These are phyloP conservation scores for Cystobasidium slooffiae DNA, from an alignment of 1,284 basidiomycete genomes.

Conservation along the genomic window DNA sequence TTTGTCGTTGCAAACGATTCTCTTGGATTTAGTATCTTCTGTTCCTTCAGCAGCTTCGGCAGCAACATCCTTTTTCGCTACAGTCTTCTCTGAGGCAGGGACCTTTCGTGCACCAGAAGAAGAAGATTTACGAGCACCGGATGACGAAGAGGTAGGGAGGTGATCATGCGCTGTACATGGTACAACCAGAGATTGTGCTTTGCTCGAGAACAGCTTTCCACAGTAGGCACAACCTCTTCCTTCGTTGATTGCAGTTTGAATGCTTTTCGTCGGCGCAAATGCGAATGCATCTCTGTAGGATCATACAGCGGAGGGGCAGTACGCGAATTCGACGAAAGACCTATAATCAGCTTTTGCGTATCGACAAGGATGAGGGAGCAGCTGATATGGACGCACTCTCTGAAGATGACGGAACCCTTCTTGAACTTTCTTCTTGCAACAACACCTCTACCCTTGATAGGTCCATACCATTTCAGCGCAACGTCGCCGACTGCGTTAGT, in stretches of 20 bases:
- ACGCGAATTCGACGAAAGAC: too few relatives aligned
- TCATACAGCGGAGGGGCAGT: too few relatives aligned
- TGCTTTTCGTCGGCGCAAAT: constrained; percentile 36
- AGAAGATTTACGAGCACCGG: background rate
- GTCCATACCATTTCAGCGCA: constrained; percentile 28
- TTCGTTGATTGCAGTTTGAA: constrained; percentile 37
- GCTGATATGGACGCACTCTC: constrained; percentile 16
- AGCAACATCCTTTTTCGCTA: constrained; percentile 1
- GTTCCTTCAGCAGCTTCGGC: background rate
- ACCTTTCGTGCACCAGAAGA: constrained; percentile 4
- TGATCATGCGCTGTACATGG: constrained; percentile 32
- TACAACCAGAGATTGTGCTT: constrained; percentile 23
- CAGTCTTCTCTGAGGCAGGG: background rate
- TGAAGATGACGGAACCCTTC: constrained; percentile 34
- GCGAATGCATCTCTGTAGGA: constrained; percentile 41
- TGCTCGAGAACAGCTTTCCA: constrained; percentile 36
- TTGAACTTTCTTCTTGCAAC: constrained; percentile 26
- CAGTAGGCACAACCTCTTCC: constrained; percentile 33
- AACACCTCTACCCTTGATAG: constrained; percentile 26
- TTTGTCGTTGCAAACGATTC: constrained; percentile 24
- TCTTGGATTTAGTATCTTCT: background rate
- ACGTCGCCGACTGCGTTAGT: constrained; percentile 26
- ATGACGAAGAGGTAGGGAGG: background rate
- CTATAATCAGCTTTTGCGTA: too few relatives aligned
- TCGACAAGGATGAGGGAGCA: too few relatives aligned